phyloP scores from a whole-genome alignment of 2,329 filamentous ascomycete genomes.

The Fusarium pininemorale region DNA sequence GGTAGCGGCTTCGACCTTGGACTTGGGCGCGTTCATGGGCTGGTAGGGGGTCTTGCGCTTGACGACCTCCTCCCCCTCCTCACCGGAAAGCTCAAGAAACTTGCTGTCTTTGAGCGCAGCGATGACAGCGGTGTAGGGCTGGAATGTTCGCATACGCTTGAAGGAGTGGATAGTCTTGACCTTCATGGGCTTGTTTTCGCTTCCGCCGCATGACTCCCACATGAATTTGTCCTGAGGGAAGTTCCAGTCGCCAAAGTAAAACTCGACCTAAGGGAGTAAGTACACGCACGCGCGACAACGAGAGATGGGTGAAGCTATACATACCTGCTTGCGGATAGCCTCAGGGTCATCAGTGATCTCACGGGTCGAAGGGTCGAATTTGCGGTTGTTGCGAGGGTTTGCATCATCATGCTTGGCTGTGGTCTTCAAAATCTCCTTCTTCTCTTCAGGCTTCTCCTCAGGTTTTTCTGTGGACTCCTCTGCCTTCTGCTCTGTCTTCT shows the following conservation, averaged over 20 bases:
- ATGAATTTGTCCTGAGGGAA: constrained; percentile 89
- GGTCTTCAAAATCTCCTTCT: constrained; percentile 55
- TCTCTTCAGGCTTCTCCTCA: constrained; percentile 36
- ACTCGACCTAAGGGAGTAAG: constrained; percentile 75
- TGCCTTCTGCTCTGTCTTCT: constrained; percentile 37
- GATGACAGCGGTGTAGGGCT: constrained; percentile 85
- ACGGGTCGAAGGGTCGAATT: constrained; percentile 74
- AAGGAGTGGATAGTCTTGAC: constrained; percentile 84
- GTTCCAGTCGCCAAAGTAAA: constrained; percentile 95
- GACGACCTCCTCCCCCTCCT: constrained; percentile 75
- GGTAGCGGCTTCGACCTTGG: constrained; percentile 75
- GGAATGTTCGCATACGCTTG: constrained; percentile 96
- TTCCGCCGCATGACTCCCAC: constrained; percentile 78
- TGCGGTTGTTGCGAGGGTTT: constrained; percentile 65
- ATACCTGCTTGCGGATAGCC: constrained; percentile 85
- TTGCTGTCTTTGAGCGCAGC: constrained; percentile 82
- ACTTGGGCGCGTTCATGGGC: constrained; percentile 65
- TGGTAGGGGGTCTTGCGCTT: constrained; percentile 80
- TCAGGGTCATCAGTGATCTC: constrained; percentile 79
- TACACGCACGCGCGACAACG: background rate
- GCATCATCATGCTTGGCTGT: constrained; percentile 52
- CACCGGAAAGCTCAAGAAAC: constrained; percentile 76
- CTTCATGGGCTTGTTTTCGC: constrained; percentile 81
- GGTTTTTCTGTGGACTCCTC: constrained; percentile 43
- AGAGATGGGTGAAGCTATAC: background rate